Evolutionary conservation across 148 eudicot genomes (phyloP).

Genomic region (Cornus florida): DNA sequence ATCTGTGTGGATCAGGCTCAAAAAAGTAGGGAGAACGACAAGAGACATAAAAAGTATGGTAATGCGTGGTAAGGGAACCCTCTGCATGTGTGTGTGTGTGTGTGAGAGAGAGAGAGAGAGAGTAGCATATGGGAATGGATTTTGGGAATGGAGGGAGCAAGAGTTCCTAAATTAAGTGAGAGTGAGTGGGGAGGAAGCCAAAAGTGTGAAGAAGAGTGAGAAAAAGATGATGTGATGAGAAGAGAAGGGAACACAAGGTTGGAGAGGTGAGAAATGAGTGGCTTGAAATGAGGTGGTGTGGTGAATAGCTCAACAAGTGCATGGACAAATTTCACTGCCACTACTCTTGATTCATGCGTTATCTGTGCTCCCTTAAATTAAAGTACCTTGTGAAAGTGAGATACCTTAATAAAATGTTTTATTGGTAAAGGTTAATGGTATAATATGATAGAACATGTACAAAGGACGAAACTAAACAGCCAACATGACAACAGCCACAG

Average conservation of each 20-base stretch:
- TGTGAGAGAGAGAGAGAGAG: not conserved
- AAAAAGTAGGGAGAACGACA: too few species aligned
- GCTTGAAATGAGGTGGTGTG: slow-evolving; percentile 11
- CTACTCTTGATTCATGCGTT: slow-evolving; percentile 6
- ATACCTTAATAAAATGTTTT: not conserved
- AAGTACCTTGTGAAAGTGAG: not conserved
- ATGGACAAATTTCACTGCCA: not conserved
- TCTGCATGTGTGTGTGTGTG: too few species aligned
- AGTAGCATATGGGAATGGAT: slow-evolving; percentile 5
- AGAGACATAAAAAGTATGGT: too few species aligned
- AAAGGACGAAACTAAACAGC: too few species aligned
- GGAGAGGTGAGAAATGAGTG: not conserved
- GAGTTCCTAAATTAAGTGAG: not conserved
- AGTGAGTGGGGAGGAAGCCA: not conserved
- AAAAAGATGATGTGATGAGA: not conserved
- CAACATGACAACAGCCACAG: too few species aligned
- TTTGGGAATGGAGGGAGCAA: not conserved
- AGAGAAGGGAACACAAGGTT: slow-evolving; percentile 1
- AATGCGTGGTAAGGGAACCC: too few species aligned
- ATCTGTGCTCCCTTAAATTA: slow-evolving; percentile 1
- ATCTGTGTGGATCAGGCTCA: too few species aligned
- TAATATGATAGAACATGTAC: too few species aligned
- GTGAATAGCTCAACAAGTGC: not conserved
- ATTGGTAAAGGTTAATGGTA: not conserved
- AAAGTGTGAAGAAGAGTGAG: not conserved